A percentile compares a stretch with the other conserved stretches of the same genome.
Conservation (phyloP, 140 eudicot genomes). For the Flaveria floridana region DNA sequence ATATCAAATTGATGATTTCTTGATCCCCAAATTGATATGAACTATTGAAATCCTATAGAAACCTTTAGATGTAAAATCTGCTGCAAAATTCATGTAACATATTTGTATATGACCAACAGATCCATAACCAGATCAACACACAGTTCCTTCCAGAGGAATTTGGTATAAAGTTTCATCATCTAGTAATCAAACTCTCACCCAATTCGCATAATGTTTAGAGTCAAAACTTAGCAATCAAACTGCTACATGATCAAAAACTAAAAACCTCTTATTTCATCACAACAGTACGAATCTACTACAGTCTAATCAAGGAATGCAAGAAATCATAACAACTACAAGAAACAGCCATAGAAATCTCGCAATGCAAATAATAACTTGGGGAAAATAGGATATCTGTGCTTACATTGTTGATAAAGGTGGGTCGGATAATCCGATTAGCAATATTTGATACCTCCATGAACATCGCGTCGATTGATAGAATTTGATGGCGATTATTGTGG, state of each 20-base stretch:
- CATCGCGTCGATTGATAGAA: constrained; percentile 15
- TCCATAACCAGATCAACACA: not conserved
- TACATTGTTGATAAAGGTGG: constrained; percentile 31
- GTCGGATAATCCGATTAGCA: constrained; percentile 20
- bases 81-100: not conserved
- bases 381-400: constrained; percentile 17
- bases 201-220: not conserved
- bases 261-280: not conserved
- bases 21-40: not conserved
- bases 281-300: no score
- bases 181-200: not conserved
- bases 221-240: constrained; percentile 19
- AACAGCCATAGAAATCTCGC: not conserved
- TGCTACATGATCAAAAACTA: not conserved
- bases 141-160: not conserved
- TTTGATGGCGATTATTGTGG: not conserved
- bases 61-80: not conserved
- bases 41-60: not conserved
- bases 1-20: not conserved
- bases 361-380: not conserved
- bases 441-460: constrained; percentile 34
- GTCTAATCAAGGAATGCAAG: not conserved
- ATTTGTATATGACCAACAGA: not conserved
- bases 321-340: not conserved
- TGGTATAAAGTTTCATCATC: not conserved